Evolutionary conservation across 495 filamentous ascomycete genomes (phyloP).

Genomic region (Xylaria scruposa): DNA sequence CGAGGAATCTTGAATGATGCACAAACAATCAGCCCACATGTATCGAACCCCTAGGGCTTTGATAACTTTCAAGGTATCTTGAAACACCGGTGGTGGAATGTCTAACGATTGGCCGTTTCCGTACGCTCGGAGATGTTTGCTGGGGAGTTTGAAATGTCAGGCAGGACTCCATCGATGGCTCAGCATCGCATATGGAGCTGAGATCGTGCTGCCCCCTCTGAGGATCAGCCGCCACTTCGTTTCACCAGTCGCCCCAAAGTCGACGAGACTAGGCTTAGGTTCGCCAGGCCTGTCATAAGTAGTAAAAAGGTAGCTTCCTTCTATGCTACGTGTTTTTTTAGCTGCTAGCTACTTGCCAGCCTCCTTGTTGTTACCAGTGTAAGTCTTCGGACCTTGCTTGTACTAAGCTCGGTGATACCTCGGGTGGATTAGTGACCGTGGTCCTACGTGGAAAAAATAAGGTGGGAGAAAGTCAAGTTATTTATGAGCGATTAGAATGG

Average conservation of each 20-base stretch:
- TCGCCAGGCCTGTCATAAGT: too few species aligned
- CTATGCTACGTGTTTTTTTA: too few species aligned
- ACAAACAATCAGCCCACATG: slow-evolving; percentile 34
- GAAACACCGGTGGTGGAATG: slow-evolving; percentile 29
- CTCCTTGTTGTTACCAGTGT: too few species aligned
- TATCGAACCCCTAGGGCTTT: slow-evolving; percentile 30
- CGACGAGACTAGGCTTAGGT: not conserved
- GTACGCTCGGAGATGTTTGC: not conserved
- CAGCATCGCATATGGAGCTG: not conserved
- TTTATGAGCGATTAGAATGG: too few species aligned
- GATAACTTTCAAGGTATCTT: slow-evolving; percentile 27
- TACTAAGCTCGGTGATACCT: too few species aligned
- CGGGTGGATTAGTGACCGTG: too few species aligned
- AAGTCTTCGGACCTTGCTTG: too few species aligned
- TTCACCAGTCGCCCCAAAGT: not conserved
- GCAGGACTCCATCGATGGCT: not conserved
- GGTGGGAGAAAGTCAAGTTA: too few species aligned
- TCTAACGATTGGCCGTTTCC: not conserved
- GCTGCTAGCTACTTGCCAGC: too few species aligned
- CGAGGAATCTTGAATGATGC: slow-evolving; percentile 32
- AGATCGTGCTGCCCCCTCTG: not conserved
- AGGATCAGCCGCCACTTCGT: slow-evolving; percentile 11
- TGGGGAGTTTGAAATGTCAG: not conserved
- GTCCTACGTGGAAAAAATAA: too few species aligned
- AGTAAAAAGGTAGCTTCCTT: too few species aligned